Conservation (phyloP, 2,329 filamentous ascomycete species). For the Sclerotinia spermophila region DNA sequence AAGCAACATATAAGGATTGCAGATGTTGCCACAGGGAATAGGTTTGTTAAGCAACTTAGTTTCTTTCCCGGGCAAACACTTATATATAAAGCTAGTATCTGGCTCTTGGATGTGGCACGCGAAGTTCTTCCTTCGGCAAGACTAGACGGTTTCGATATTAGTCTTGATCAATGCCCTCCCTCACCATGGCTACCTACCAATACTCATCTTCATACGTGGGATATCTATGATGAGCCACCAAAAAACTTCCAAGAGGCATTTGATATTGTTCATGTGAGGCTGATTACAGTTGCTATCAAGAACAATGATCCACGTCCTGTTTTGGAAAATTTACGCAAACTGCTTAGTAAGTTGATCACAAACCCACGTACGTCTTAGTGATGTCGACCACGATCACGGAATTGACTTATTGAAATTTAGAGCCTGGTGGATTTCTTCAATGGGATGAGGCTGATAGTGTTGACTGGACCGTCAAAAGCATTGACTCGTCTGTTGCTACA, state of each 20-base stretch:
- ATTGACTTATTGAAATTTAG: background rate
- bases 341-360: background rate
- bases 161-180: background rate
- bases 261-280: background rate
- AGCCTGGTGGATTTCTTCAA: background rate
- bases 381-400: too few species aligned
- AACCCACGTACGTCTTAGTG: background rate
- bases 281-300: background rate
- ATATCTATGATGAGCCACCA: background rate
- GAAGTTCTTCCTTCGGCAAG: background rate
- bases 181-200: background rate
- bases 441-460: background rate
- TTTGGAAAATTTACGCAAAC: background rate
- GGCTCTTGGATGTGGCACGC: background rate
- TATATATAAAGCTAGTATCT: background rate
- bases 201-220: background rate
- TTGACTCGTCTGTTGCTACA: background rate
- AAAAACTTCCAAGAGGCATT: background rate
- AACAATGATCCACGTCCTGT: background rate
- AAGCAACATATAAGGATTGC: background rate
- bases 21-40: background rate
- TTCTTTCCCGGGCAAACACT: background rate
- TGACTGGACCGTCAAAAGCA: background rate
- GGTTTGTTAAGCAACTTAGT: background rate
- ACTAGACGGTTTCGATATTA: background rate